A percentile compares a stretch with the other conserved stretches of the same genome.
Conservation (phyloP, 495 filamentous ascomycete species). For the Friedmanniomyces endolithicus region DNA sequence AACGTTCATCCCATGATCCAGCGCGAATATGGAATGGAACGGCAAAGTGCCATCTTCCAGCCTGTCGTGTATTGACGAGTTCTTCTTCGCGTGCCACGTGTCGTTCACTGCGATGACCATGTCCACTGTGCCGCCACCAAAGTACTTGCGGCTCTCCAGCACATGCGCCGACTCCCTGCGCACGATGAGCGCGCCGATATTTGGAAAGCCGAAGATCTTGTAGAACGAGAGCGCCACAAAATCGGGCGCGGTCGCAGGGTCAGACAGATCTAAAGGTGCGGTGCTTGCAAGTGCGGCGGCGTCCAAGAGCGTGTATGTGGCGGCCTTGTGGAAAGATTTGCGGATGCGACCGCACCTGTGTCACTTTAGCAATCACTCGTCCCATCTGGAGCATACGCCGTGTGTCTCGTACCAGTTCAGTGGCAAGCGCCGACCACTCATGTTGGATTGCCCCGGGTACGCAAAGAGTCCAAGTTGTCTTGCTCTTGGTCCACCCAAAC, state of each 20-base stretch:
- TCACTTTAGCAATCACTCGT: constrained; percentile 13
- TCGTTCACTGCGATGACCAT: constrained; percentile 48
- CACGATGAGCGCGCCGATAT: constrained; percentile 60
- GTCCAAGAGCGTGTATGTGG: constrained; percentile 53
- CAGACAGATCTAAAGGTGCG: constrained; percentile 46
- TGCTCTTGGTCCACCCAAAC: constrained; percentile 20
- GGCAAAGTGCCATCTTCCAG: constrained; percentile 70
- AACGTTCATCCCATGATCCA: constrained; percentile 55
- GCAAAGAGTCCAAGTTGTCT: constrained; percentile 48
- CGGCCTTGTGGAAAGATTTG: constrained; percentile 30
- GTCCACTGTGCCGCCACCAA: constrained; percentile 67
- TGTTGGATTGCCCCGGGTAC: constrained; percentile 69
- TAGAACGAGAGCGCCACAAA: constrained; percentile 64
- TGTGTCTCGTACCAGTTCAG: constrained; percentile 38
- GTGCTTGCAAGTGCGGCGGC: constrained; percentile 63
- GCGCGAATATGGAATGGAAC: constrained; percentile 64
- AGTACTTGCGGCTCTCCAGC: constrained; percentile 52
- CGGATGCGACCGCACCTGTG: constrained; percentile 36
- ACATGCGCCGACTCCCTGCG: constrained; percentile 50
- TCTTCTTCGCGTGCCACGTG: constrained; percentile 54
- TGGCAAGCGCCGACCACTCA: constrained; percentile 59
- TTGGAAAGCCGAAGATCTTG: constrained; percentile 74
- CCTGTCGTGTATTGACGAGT: constrained; percentile 46
- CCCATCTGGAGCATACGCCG: constrained; percentile 1
- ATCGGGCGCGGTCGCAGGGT: constrained; percentile 51